Evolutionary conservation across 306 rosid genomes (phyloP), one percentile per base, ranked within the genome.

Genomic region (Malus sieversii): DNA sequence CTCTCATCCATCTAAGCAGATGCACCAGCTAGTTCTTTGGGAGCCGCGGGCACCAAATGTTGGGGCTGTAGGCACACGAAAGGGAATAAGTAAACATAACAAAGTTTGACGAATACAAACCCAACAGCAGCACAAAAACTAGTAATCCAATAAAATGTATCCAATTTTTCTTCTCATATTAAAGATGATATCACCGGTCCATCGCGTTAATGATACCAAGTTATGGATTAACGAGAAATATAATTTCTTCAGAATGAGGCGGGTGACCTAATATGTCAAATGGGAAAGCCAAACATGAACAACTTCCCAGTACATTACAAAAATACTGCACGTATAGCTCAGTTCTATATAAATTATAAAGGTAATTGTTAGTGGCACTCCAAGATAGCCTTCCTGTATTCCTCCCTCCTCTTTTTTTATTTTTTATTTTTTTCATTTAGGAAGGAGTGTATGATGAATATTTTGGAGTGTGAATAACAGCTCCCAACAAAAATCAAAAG

Each of bases 41-140:
- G 72, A 79, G 45, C 19, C 20, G 73, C 79, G 20, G 77, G 78
- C 81, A 78, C 85, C n/a, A 78, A 85, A 75, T 84, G 70, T 55
- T 84, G 93, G 57, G 98, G 96, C 66, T 87, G 86, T 19, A 20
- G 77, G 82, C 90, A 78, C 76, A 77, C 0, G 32, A 63, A 48
- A 15, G 15, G 19, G 3, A 30, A 68, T 32, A 35, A 65, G 74
- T 68, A 55, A 68, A 75, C 48, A 65, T 6, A 20, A n/a, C 12
- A 22, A 14, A 12, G 18, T 67, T 58, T 2, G n/a, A 5, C 18
- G 4, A 16, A 20, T 25, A 29, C 57, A 64, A 13, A 14, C 18
- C 27, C 8, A 40, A 18, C 53, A 22, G 10, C 27, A 40, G 33
- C 13, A 29, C n/a, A 23, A 6, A 15, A 35, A 52, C 18, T 3